Base-by-base conservation (phyloP, 805 yeast species). In the Myxozyma melibiosi region DNA sequence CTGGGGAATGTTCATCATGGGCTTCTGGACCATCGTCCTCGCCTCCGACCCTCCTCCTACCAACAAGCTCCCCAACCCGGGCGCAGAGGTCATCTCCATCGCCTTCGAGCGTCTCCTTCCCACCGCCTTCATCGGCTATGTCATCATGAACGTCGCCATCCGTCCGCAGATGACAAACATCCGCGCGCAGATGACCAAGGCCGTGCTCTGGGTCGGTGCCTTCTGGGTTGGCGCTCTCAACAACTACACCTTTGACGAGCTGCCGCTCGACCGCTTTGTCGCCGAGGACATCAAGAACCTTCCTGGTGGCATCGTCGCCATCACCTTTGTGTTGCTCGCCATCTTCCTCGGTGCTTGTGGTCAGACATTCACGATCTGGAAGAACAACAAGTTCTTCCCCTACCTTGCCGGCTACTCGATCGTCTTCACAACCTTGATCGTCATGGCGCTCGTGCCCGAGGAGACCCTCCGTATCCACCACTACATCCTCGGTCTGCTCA, bases 261-360 rank as follows among this genome's bases (percentile, higher is more conserved):
- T 92, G 9, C 96, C 97, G 0, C 84, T 91, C 9, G 98, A 92
- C 68, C 76, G 99, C 53, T 75, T 92, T 41, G 88, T 92, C 0
- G 65, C 82, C 2, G 73, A 75, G 9, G 98, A 92, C 68, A 73
- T 92, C 28, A 81, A 78, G 61, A 79, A 80, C 27, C 91, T 86
- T 71, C 84, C 92, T 0, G 96, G 96, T 0, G 88, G 96, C 0
- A 68, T 86, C 37, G 53, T 81, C 0, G 86, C 96, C 0, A 82
- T 88, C 0, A 57, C 79, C 0, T 69, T 79, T 0, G 79, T 91
- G 0, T 71, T 80, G 0, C 53, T 72, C 2, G 61, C 78, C 1
- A 78, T 88, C 3, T n/a, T 76, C 0, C 55, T 73, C 0, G 84
- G 91, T 65, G 85, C 84, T 0, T 55, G 84, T 0, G 76, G 85